A percentile compares a stretch with the other conserved stretches of the same genome.
Evolutionary conservation across 2,329 filamentous ascomycete genomes (phyloP).

Genomic region (Ophiostoma sp.): DNA sequence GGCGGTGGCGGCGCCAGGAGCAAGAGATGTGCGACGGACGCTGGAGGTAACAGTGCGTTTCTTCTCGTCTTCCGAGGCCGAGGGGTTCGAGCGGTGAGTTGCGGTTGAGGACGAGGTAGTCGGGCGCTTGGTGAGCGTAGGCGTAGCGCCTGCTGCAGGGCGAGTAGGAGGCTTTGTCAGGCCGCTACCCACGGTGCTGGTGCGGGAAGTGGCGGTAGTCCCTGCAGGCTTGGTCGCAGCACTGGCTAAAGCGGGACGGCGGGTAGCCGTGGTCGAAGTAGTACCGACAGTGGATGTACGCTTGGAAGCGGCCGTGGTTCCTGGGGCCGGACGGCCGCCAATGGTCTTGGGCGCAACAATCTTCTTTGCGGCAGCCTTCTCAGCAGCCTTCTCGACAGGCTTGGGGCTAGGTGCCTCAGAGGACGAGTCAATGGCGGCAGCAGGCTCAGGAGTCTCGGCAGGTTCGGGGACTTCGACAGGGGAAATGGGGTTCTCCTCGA

Average conservation of each 20-base stretch:
- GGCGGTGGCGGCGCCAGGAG: conserved; percentile 24
- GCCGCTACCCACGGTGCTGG: conserved; percentile 30
- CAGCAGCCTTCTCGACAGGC: conserved; percentile 26
- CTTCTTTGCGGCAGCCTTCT: conserved; percentile 27
- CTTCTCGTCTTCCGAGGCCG: conserved; percentile 38
- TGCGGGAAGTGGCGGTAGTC: conserved; percentile 30
- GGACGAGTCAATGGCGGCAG: conserved; percentile 24
- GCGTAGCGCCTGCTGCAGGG: conserved; percentile 30
- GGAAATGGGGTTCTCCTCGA: conserved; percentile 28
- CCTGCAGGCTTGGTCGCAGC: conserved; percentile 33
- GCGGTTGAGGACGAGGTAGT: conserved; percentile 32
- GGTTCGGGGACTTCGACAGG: conserved; percentile 23
- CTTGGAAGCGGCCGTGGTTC: conserved; percentile 27
- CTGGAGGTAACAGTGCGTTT: conserved; percentile 31
- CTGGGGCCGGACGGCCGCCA: conserved; percentile 1
- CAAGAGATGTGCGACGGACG: conserved; percentile 35
- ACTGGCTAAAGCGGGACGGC: conserved; percentile 30
- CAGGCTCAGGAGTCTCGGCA: conserved; percentile 21
- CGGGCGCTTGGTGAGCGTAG: conserved; percentile 32
- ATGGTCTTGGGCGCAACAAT: conserved; percentile 29
- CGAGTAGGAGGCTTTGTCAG: conserved; percentile 34
- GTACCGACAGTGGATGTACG: conserved; percentile 26
- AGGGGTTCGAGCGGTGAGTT: conserved; percentile 35
- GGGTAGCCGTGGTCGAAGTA: conserved; percentile 23
- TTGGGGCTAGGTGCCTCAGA: conserved; percentile 24